Evolutionary conservation across 1,284 basidiomycete species (phyloP).

Genomic region (Mixia osmundae): DNA sequence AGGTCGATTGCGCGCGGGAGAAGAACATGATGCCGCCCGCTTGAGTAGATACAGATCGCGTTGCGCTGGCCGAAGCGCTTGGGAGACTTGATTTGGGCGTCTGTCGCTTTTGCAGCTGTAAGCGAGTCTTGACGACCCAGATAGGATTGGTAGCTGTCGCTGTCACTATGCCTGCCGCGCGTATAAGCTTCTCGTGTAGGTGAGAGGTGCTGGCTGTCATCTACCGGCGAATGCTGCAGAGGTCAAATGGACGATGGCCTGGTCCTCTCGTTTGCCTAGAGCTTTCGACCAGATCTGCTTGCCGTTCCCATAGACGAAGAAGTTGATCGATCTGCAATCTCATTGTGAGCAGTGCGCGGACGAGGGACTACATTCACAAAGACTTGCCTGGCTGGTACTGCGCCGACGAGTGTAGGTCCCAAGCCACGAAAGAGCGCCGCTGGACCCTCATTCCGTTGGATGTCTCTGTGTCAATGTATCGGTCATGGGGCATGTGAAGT

Average conservation of each 20-base stretch:
- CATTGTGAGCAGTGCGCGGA: neutral
- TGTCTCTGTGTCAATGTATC: conserved; percentile 34
- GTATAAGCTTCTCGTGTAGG: neutral
- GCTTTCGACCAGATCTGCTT: conserved; percentile 66
- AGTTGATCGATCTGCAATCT: conserved; percentile 49
- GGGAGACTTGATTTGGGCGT: no score
- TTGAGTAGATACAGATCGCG: no score
- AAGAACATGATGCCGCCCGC: no score
- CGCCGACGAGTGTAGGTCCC: conserved; percentile 81
- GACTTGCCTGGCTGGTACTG: conserved; percentile 58
- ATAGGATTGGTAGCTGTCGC: conserved; percentile 87
- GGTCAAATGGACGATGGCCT: conserved; percentile 55
- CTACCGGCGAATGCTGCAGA: conserved; percentile 71
- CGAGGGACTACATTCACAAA: no score
- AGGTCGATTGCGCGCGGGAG: no score
- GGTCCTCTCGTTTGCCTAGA: conserved; percentile 52
- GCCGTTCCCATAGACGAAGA: conserved; percentile 93
- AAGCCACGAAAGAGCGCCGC: conserved; percentile 83
- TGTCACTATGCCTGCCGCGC: conserved; percentile 51
- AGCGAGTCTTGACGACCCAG: conserved; percentile 92
- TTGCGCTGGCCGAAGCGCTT: no score
- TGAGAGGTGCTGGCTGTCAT: conserved; percentile 29
- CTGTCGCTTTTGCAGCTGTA: conserved; percentile 31
- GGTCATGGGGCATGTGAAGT: neutral
- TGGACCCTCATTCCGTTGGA: conserved; percentile 71